Conservation (phyloP, 164 flowering plant species). For the Aristolochia californica region DNA sequence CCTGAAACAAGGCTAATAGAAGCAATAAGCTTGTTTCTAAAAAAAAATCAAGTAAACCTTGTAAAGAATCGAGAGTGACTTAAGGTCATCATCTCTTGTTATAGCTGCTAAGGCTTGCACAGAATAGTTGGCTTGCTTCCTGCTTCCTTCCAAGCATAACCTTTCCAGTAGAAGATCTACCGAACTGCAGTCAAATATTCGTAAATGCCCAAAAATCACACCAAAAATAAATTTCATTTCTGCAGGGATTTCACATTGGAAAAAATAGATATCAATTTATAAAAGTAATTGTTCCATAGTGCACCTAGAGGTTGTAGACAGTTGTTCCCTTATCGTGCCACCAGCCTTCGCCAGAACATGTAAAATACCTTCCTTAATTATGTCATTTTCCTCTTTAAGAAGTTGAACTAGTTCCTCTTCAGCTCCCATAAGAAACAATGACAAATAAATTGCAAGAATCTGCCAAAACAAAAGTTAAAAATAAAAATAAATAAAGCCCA, state of each 20-base stretch:
- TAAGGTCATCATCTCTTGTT: conserved; percentile 94
- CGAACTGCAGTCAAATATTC: conserved; percentile 48
- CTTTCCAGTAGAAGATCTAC: conserved; percentile 82
- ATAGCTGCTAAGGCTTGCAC: conserved; percentile 93
- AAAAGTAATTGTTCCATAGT: not conserved
- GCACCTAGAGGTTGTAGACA: conserved; percentile 68
- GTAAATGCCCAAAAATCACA: not conserved
- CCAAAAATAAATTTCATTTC: conserved; percentile 4
- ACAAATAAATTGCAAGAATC: conserved; percentile 75
- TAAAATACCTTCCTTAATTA: conserved; percentile 75
- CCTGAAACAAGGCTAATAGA: too few species aligned
- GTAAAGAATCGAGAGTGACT: conserved; percentile 86
- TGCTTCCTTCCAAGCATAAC: conserved; percentile 82
- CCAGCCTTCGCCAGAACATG: conserved; percentile 92
- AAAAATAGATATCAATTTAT: too few species aligned
- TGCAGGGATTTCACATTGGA: too few species aligned
- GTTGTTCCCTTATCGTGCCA: conserved; percentile 79
- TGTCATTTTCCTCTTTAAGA: conserved; percentile 84
- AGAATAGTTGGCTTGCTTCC: conserved; percentile 96
- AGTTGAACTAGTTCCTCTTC: conserved; percentile 67
- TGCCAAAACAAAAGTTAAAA: conserved; percentile 22
- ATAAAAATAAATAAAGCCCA: not conserved
- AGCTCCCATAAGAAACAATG: conserved; percentile 54
- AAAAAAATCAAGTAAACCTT: conserved; percentile 44
- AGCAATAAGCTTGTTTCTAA: too few species aligned